A percentile compares a stretch with the other conserved stretches of the same genome.
These are phyloP conservation scores for Gossypium raimondii DNA, from an alignment of 345 rosid genomes.

Conservation along the genomic window DNA sequence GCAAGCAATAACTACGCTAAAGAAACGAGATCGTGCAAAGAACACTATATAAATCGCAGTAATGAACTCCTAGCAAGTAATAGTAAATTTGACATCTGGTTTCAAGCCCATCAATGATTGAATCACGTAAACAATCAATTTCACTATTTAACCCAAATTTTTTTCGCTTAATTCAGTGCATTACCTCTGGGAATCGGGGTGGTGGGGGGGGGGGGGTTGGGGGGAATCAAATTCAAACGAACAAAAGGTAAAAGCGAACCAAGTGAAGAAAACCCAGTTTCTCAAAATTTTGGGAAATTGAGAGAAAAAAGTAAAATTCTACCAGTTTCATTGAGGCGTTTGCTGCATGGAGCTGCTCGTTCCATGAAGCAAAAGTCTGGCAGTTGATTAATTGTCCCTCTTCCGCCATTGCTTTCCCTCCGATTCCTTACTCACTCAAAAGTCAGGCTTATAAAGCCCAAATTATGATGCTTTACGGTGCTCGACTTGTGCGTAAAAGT, in stretches of 20 bases:
- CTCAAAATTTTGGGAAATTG: background rate
- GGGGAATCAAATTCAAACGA: background rate
- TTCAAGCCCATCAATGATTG: background rate
- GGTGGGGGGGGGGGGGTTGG: too few species aligned
- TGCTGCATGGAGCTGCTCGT: slow-evolving; percentile 48
- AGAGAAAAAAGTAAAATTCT: background rate
- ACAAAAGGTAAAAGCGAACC: slow-evolving; percentile 3
- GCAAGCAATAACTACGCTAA: too few species aligned
- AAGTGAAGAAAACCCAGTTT: slow-evolving; percentile 8
- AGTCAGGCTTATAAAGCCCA: too few species aligned
- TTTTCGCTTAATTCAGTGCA: background rate
- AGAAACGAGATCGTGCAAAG: too few species aligned
- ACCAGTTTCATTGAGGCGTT: slow-evolving; percentile 71
- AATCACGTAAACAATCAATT: background rate
- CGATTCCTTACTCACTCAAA: background rate
- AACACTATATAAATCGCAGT: too few species aligned
- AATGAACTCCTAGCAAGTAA: too few species aligned
- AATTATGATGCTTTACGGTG: too few species aligned
- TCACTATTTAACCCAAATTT: background rate
- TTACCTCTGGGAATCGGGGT: background rate
- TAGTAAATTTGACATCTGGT: background rate
- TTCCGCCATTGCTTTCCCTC: slow-evolving; percentile 27
- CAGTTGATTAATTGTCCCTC: slow-evolving; percentile 74
- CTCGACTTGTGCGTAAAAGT: too few species aligned
- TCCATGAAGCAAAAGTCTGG: slow-evolving; percentile 69